These are phyloP conservation scores for Lophiostoma macrostomum DNA, from an alignment of 495 filamentous ascomycete genomes.

Conservation along the genomic window DNA sequence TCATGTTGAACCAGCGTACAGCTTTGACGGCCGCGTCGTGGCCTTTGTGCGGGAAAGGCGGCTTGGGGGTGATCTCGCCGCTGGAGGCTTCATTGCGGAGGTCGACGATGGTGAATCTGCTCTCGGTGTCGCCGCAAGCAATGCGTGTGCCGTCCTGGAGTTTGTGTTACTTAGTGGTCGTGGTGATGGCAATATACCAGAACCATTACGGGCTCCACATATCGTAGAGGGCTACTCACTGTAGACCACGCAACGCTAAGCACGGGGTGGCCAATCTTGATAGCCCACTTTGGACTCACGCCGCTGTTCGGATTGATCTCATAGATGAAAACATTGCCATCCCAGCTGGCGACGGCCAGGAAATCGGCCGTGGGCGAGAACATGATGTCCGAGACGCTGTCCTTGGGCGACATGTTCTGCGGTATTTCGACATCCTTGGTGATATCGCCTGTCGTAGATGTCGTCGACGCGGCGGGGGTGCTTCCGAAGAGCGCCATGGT, in stretches of 20 bases:
- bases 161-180: conserved; percentile 9
- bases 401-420: conserved; percentile 65
- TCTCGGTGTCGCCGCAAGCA: conserved; percentile 80
- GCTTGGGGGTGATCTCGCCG: conserved; percentile 48
- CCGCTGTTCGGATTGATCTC: conserved; percentile 69
- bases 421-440: conserved; percentile 76
- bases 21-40: conserved; percentile 70
- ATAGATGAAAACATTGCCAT: conserved; percentile 91
- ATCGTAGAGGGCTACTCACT: conserved; percentile 51
- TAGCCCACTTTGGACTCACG: conserved; percentile 73
- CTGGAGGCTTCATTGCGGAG: conserved; percentile 48
- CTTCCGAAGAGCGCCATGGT: conserved; percentile 69
- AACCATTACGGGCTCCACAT: neutral
- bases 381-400: conserved; percentile 78
- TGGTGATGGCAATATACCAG: too few species aligned
- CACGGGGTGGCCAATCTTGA: conserved; percentile 73
- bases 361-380: conserved; percentile 78
- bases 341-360: conserved; percentile 85
- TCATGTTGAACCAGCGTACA: conserved; percentile 70
- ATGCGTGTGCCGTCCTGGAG: conserved; percentile 68
- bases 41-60: conserved; percentile 49
- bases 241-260: conserved; percentile 79
- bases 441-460: conserved; percentile 82
- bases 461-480: conserved; percentile 46
- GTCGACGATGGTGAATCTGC: conserved; percentile 76